A percentile compares a stretch with the other conserved stretches of the same genome.
Conservation (phyloP, 306 rosid species). For the Citrullus mucosospermus region DNA sequence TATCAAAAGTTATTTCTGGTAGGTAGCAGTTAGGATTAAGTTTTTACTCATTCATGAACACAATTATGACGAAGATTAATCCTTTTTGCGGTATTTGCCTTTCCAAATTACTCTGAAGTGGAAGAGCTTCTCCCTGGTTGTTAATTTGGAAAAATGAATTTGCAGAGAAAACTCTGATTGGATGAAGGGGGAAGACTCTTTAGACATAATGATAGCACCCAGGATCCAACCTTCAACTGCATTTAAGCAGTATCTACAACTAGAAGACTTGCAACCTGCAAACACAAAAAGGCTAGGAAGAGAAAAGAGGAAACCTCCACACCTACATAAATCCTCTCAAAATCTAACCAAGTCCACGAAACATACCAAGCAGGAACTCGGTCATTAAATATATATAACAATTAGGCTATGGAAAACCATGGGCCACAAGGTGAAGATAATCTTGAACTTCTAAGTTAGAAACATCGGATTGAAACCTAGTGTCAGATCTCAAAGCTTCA, state of each 20-base stretch:
- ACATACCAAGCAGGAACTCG: background rate
- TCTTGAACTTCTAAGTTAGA: background rate
- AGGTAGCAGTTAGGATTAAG: background rate
- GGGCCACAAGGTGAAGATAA: background rate
- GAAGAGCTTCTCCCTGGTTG: background rate
- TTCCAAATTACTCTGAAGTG: background rate
- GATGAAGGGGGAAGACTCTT: background rate
- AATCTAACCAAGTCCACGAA: background rate
- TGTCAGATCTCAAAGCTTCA: background rate
- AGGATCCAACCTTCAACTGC: background rate
- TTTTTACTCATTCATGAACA: background rate
- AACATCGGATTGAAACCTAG: background rate
- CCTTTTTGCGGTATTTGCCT: background rate
- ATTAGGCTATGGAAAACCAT: background rate
- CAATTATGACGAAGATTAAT: background rate
- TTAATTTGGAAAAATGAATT: background rate
- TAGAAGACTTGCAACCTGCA: background rate
- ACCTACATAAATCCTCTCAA: background rate
- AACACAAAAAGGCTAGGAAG: background rate
- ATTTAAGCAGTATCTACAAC: background rate
- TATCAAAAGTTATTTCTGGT: too few relatives aligned
- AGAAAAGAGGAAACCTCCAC: background rate
- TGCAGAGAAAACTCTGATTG: background rate
- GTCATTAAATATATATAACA: background rate
- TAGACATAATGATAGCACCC: background rate